Conservation (phyloP, 2,329 filamentous ascomycete genomes). For the Dactylellina leptospora region DNA sequence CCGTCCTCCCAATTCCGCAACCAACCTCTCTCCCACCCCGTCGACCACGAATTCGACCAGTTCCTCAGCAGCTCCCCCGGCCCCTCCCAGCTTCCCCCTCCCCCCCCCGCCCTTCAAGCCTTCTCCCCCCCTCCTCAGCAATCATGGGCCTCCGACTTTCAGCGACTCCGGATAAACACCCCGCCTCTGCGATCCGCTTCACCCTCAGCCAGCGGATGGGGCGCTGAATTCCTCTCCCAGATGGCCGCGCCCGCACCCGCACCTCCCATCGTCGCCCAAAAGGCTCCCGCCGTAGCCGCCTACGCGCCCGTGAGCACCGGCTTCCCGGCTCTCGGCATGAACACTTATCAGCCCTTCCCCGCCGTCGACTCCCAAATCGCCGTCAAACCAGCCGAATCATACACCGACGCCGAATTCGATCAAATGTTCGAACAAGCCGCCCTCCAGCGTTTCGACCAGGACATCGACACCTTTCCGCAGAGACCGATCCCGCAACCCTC, state of each 20-base stretch:
- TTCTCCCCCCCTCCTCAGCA: constrained; percentile 41
- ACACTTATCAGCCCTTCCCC: neutral
- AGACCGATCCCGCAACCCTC: constrained; percentile 22
- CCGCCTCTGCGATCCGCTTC: constrained; percentile 41
- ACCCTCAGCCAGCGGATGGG: constrained; percentile 21
- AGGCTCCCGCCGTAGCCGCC: no score
- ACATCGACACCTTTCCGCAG: constrained; percentile 29
- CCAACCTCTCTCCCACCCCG: constrained; percentile 63
- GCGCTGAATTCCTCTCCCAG: constrained; percentile 55
- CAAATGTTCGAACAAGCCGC: constrained; percentile 52
- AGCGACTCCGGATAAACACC: constrained; percentile 62
- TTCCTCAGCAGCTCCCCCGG: constrained; percentile 63
- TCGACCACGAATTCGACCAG: constrained; percentile 75
- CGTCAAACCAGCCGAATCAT: constrained; percentile 6
- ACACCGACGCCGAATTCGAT: constrained; percentile 52
- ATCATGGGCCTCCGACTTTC: constrained; percentile 63
- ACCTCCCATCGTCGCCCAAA: no score
- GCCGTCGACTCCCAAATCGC: neutral
- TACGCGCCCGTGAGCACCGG: constrained; percentile 17
- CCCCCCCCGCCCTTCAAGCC: constrained; percentile 29
- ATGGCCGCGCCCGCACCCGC: constrained; percentile 58
- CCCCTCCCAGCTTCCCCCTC: constrained; percentile 58
- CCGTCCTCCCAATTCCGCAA: constrained; percentile 70
- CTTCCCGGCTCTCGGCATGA: neutral
- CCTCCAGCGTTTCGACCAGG: neutral